Evolutionary conservation across 163 green algal species (phyloP), one percentile per base, ranked within the genome.

Genomic region (Prototheca wickerhamii): DNA sequence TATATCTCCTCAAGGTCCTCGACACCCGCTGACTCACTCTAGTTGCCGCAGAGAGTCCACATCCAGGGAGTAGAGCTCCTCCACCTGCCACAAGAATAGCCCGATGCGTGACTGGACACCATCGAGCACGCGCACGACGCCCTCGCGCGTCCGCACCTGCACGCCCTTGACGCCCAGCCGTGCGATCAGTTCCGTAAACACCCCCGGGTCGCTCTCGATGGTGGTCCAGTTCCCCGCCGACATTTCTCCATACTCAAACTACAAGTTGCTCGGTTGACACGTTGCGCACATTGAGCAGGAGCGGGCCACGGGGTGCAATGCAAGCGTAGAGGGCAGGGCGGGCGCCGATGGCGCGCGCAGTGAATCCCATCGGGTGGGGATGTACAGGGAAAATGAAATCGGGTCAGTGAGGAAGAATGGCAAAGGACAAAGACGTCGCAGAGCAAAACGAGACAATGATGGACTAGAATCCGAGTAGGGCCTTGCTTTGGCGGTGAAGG

Each of bases 121-220:
- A 23, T 31, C 6, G 5, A 30, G 7, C 58, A 4, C 35, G 42
- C 31, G 3, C 30, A 29, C 10, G 44, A 44, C 10, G 20, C 43
- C 23, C 18, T 46, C 42, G 21, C 29, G 10, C 32, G 26, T 26
- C 52, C 43, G 10, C 53, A 89, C 86, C 78, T 95, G 84, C 20
- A 96, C 86, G 1, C 83, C 91, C 28, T 88, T 82, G 4, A 94
- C 90, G 2, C 91, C 88, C 61, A 98, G 92, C 32, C 81, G 35
- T 37, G 83, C 44, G 30, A 98, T 88, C 3, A 98, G 80, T 70
- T 96, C 90, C 0, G 86, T 95, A 63, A 98, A 98, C 0, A 98
- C 87, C 6, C 89, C 91, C 31, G 89, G 85, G 52, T 93, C 84
- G 2, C 64, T 81, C 64, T 95, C 88, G n/a, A 94, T 90, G 0